These are phyloP conservation scores for Nitzschia sp. DNA, from an alignment of 108 stramenopile genomes.

Conservation along the genomic window DNA sequence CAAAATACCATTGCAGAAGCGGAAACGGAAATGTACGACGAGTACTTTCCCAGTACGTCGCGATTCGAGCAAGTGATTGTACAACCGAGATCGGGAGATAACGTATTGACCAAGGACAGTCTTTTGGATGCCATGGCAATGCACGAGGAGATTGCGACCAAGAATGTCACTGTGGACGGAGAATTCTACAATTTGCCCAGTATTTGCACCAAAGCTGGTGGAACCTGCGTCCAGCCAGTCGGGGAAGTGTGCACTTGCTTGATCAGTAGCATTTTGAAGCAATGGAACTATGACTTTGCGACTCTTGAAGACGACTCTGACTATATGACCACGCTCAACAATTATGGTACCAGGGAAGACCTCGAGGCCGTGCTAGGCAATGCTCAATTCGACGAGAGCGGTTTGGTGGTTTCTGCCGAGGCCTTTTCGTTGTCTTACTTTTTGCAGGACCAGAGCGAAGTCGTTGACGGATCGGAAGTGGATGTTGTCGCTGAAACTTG, in stretches of 20 bases:
- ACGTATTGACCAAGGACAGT: slow-evolving; percentile 59
- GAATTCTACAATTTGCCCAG: slow-evolving; percentile 33
- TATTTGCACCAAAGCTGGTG: slow-evolving; percentile 56
- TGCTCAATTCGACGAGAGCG: slow-evolving; percentile 41
- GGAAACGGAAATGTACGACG: slow-evolving; percentile 40
- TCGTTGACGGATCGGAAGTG: slow-evolving; percentile 33
- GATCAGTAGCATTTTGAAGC: slow-evolving; percentile 48
- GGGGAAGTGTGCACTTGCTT: slow-evolving; percentile 53
- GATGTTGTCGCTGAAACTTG: slow-evolving; percentile 62
- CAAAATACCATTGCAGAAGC: slow-evolving; percentile 58
- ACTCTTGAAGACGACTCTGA: slow-evolving; percentile 54
- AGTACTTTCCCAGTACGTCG: slow-evolving; percentile 40
- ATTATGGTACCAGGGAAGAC: slow-evolving; percentile 49
- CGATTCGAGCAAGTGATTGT: slow-evolving; percentile 56
- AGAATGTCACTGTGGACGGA: slow-evolving; percentile 27
- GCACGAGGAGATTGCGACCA: slow-evolving; percentile 44
- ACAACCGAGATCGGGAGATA: slow-evolving; percentile 5
- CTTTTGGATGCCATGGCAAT: slow-evolving; percentile 50
- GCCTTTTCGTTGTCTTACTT: slow-evolving; percentile 64
- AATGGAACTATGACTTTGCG: slow-evolving; percentile 70
- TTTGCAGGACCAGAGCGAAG: slow-evolving; percentile 42
- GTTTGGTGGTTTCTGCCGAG: slow-evolving; percentile 46
- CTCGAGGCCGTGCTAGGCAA: slow-evolving; percentile 52
- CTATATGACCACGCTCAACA: slow-evolving; percentile 49
- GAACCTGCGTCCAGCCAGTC: slow-evolving; percentile 37